Evolutionary conservation across 23 red algal genomes (phyloP), one percentile per base, ranked within the genome.

Genomic region (Agarophyton chilense): DNA sequence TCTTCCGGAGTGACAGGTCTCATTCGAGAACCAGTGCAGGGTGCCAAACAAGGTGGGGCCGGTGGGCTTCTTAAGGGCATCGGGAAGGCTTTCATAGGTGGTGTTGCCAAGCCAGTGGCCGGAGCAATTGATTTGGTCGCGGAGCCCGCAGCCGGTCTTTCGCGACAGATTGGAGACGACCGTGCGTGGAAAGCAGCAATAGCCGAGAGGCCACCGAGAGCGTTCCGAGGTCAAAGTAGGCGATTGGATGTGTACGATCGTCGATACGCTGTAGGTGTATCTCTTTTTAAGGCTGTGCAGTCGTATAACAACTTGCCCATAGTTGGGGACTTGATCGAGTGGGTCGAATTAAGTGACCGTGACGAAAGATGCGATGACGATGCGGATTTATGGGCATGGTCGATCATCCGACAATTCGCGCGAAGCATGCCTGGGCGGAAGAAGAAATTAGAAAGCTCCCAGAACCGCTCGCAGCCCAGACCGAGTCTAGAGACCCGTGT

Each of bases 91-190:
- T 90, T 98, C 42, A 87, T 90, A 68, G 92, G 93, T 28, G 93
- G 81, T 38, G 72, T 95, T 24, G 73, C 95, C 22, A 94, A 95
- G 58, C 96, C 96, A 19, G 82, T 95, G 0, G 92, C 93, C 38
- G 96, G 96, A 10, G 82, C 84, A 8, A 92, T 98, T 73, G 96
- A 98, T 77, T 61, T 98, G 17, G 92, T 98, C 53, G 89, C 93
- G 14, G 92, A 98, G 72, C 96, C 96, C 1, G 90, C 93, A 26
- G 90, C 82, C 14, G 93, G 96, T 18, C 43, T 98, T n/a, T 89
- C 84, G 21, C 77, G 72, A 29, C 86, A 86, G 78, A 83, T 95
- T 65, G 77, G 4, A 2, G 65, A 76, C 39, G 61, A 56, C 14
- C 53, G 68, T 18, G 19, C 54, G 26, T 86, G 56, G 36, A 78